phyloP scores from a whole-genome alignment of 106 monocot genomes.

The Alisma plantagoaquatica region DNA sequence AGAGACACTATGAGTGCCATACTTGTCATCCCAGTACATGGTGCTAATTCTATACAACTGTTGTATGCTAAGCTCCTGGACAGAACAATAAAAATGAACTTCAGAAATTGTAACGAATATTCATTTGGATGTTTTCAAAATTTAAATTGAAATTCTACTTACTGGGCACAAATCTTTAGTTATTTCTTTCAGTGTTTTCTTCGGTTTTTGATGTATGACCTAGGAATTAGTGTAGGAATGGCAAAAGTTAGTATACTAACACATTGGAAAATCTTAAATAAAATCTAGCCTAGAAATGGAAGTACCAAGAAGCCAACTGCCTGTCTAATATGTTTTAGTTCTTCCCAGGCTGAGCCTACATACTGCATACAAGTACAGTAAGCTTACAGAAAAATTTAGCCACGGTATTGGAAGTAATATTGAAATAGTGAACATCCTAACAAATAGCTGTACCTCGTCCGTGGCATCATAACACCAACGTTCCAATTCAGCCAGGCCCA shows the following conservation, averaged over 20 bases:
- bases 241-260: too few relatives aligned
- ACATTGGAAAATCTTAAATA: too few relatives aligned
- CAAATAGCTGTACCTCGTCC: conserved; percentile 40
- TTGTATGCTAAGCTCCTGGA: conserved; percentile 62
- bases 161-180: conserved; percentile 77
- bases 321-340: conserved; percentile 65
- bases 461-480: conserved; percentile 68
- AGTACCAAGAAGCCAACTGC: conserved; percentile 70
- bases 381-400: conserved; percentile 1
- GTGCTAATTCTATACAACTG: conserved; percentile 66
- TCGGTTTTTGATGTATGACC: conserved; percentile 64
- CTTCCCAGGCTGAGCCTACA: conserved; percentile 60
- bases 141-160: conserved; percentile 7
- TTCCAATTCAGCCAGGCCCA: conserved; percentile 68
- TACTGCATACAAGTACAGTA: conserved; percentile 34
- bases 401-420: not conserved
- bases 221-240: too few relatives aligned
- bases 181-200: conserved; percentile 54
- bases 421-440: not conserved
- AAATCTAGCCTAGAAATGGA: too few relatives aligned
- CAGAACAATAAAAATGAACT: not conserved
- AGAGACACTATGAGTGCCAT: conserved; percentile 57
- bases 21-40: conserved; percentile 75
- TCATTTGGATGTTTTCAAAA: not conserved
- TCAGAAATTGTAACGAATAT: not conserved